These are phyloP conservation scores for Cryptococcus depauperatus DNA, from an alignment of 1,284 basidiomycete species.

Conservation along the genomic window DNA sequence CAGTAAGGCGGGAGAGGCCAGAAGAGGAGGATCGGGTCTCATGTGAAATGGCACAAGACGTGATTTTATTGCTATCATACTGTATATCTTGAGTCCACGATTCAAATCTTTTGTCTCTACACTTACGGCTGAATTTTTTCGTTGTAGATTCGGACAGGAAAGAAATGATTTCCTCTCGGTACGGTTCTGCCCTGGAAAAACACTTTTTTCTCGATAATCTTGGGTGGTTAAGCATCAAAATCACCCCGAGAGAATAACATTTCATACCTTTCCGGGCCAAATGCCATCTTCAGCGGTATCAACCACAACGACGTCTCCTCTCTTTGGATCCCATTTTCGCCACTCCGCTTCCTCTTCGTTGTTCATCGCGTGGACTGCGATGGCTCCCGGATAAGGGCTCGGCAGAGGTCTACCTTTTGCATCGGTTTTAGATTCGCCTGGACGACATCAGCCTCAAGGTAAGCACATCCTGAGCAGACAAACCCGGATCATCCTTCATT, in stretches of 20 bases:
- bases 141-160: slow-evolving; percentile 34
- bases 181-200: slow-evolving; percentile 38
- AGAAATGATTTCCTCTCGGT: slow-evolving; percentile 39
- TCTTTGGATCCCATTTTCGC: slow-evolving; percentile 33
- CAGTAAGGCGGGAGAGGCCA: slow-evolving; percentile 27
- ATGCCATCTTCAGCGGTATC: slow-evolving; percentile 23
- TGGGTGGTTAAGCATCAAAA: background rate
- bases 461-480: background rate
- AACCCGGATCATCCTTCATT: slow-evolving; percentile 2
- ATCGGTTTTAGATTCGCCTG: slow-evolving; percentile 5
- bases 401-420: slow-evolving; percentile 19
- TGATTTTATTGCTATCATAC: slow-evolving; percentile 36
- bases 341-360: slow-evolving; percentile 32
- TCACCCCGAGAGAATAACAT: background rate
- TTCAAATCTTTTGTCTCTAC: background rate
- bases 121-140: slow-evolving; percentile 32
- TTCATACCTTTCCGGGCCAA: slow-evolving; percentile 37
- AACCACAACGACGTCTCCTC: slow-evolving; percentile 33
- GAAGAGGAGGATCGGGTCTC: slow-evolving; percentile 30
- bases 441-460: background rate
- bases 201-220: slow-evolving; percentile 39
- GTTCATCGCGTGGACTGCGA: slow-evolving; percentile 18
- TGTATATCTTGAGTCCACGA: slow-evolving; percentile 18
- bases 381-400: slow-evolving; percentile 26
- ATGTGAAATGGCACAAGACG: slow-evolving; percentile 32